These are phyloP conservation scores for Apiospora sp. DNA, from an alignment of 2,329 filamentous ascomycete species.

Conservation along the genomic window DNA sequence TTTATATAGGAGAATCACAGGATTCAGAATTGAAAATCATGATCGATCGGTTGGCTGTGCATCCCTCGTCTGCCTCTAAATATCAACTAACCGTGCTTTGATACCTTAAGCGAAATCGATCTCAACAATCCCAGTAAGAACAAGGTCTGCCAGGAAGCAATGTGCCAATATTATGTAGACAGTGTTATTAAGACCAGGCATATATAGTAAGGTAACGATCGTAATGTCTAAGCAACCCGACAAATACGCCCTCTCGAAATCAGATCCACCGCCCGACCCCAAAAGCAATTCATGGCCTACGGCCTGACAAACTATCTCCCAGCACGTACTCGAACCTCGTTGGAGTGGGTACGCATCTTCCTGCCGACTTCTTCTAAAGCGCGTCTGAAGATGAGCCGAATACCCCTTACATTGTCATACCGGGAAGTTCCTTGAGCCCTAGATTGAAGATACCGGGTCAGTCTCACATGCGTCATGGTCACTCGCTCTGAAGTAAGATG, in stretches of 20 bases:
- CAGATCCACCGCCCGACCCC: not conserved
- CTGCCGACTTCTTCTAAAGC: not conserved
- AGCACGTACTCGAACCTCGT: not conserved
- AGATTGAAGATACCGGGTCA: not conserved
- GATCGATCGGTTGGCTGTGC: too few relatives aligned
- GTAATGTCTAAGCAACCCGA: not conserved
- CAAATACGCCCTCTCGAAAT: not conserved
- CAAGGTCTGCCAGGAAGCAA: not conserved
- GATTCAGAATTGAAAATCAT: not conserved
- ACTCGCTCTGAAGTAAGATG: not conserved
- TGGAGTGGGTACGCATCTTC: not conserved
- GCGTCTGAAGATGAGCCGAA: not conserved
- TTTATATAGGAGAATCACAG: not conserved
- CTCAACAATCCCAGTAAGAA: too few relatives aligned
- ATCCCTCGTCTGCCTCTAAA: not conserved
- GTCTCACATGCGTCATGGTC: not conserved
- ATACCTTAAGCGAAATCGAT: not conserved
- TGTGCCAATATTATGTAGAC: not conserved
- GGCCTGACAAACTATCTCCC: not conserved
- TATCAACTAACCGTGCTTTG: not conserved
- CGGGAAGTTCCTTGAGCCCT: conserved; percentile 5
- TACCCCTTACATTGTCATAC: not conserved
- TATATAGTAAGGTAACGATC: not conserved
- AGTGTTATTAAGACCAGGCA: not conserved
- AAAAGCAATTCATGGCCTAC: not conserved